Evolutionary conservation across 108 stramenopile genomes (phyloP), one percentile per base, ranked within the genome.

Genomic region (Parmales sp.): DNA sequence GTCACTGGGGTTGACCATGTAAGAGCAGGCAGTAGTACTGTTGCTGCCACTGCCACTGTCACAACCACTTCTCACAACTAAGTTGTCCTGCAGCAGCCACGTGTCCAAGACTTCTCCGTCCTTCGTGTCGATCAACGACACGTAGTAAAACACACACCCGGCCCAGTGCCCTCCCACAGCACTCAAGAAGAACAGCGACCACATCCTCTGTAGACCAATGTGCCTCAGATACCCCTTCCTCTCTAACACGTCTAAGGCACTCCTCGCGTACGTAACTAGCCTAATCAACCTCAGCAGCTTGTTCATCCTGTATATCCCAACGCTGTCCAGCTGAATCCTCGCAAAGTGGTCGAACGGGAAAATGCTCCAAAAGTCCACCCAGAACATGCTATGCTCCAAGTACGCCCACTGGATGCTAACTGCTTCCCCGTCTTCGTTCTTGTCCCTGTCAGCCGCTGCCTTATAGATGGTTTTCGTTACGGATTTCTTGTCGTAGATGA

Each of bases 181-280:
- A 3, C n/a, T 19, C n/a, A 60, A 34, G 54, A 60, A 60, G 28
- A 60, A 60, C n/a, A 60, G 31, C 31, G 29, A 34, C 54, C 54
- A 60, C 54, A 60, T 60, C 28, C 54, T 28, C 54, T 60, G 54
- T 5, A 60, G 54, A 34, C 54, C 54, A 29, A 60, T 60, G 54
- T 60, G 54, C 2, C 31, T 60, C 31, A 60, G 54, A 34, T 34
- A 34, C 20, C 54, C 11, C 31, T 16, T 28, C 31, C 36, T 34
- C 54, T 60, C 54, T 34, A 60, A 28, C 2, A 60, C 29, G 8
- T 34, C 54, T 7, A 19, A 13, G 29, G 36, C 31, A 7, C 11
- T 13, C n/a, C 4, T 13, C 25, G 20, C 1, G 31, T 60, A 60
- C 31, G 26, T 34, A 1, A 34, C 31, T 13, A 60, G 16, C 4